phyloP scores from a whole-genome alignment of 768 basidiomycete species.

The Suillus paluster region DNA sequence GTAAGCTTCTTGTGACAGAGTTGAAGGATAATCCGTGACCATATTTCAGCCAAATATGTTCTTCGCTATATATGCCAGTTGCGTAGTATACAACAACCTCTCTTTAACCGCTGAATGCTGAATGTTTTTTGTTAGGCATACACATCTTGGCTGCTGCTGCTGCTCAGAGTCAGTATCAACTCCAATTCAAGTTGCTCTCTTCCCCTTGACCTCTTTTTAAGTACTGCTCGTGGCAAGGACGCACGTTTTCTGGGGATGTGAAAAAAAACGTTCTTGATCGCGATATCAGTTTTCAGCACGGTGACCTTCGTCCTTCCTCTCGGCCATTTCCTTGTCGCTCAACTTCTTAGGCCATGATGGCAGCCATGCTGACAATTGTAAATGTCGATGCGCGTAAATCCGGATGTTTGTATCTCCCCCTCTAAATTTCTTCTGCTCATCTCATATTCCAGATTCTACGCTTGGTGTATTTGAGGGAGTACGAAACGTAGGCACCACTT shows the following conservation, averaged over 20 bases:
- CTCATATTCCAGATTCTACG: not conserved
- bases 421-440: not conserved
- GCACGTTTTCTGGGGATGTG: not conserved
- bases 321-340: not conserved
- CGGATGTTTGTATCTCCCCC: not conserved
- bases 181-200: not conserved
- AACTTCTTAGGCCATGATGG: not conserved
- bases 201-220: not conserved
- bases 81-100: not conserved
- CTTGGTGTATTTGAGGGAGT: not conserved
- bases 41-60: not conserved
- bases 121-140: not conserved
- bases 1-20: too few species aligned
- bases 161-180: not conserved
- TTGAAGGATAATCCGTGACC: not conserved
- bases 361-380: not conserved
- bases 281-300: not conserved
- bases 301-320: not conserved
- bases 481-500: not conserved
- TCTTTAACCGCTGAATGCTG: not conserved
- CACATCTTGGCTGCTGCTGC: not conserved
- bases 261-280: not conserved
- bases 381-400: too few species aligned
- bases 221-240: not conserved
- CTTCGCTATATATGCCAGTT: not conserved